Conservation (phyloP, 2,329 filamentous ascomycete genomes). For the Juglanconis juglandina region DNA sequence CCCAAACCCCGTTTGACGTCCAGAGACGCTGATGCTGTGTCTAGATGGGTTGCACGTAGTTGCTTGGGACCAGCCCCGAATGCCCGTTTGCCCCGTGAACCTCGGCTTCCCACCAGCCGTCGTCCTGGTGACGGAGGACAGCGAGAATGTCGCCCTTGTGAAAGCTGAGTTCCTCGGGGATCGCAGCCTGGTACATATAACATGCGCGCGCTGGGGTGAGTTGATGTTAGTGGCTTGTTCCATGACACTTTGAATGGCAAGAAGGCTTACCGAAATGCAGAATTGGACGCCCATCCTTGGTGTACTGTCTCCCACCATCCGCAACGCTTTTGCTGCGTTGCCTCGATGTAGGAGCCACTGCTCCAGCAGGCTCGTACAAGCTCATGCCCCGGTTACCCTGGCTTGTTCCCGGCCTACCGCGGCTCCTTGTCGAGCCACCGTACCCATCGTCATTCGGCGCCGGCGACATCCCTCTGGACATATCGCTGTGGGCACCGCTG, state of each 20-base stretch:
- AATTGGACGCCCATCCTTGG: slow-evolving; percentile 80
- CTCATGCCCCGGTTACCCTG: slow-evolving; percentile 48
- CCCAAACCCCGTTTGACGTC: neutral
- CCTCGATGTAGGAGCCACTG: slow-evolving; percentile 39
- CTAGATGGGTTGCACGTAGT: slow-evolving; percentile 54
- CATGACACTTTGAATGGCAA: slow-evolving; percentile 5
- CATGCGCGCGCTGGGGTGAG: slow-evolving; percentile 77
- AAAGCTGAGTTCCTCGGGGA: slow-evolving; percentile 92
- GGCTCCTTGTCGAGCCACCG: slow-evolving; percentile 49
- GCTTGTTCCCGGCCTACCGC: slow-evolving; percentile 47
- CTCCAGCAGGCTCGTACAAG: slow-evolving; percentile 50
- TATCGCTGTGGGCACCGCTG: slow-evolving; percentile 26
- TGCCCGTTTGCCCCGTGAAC: slow-evolving; percentile 66
- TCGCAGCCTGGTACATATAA: slow-evolving; percentile 92
- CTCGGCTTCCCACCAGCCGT: slow-evolving; percentile 99
- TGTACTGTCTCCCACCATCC: slow-evolving; percentile 78
- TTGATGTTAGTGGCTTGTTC: neutral
- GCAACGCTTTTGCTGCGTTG: slow-evolving; percentile 80
- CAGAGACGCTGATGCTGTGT: neutral
- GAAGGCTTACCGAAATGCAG: slow-evolving; percentile 82
- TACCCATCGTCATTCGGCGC: slow-evolving; percentile 52
- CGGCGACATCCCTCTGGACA: slow-evolving; percentile 45
- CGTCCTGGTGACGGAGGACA: slow-evolving; percentile 86
- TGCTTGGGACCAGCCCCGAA: slow-evolving; percentile 63
- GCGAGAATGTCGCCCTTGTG: slow-evolving; percentile 88